Evolutionary conservation across 2,329 filamentous ascomycete species (phyloP).

Genomic region (Claviceps humidiphila): DNA sequence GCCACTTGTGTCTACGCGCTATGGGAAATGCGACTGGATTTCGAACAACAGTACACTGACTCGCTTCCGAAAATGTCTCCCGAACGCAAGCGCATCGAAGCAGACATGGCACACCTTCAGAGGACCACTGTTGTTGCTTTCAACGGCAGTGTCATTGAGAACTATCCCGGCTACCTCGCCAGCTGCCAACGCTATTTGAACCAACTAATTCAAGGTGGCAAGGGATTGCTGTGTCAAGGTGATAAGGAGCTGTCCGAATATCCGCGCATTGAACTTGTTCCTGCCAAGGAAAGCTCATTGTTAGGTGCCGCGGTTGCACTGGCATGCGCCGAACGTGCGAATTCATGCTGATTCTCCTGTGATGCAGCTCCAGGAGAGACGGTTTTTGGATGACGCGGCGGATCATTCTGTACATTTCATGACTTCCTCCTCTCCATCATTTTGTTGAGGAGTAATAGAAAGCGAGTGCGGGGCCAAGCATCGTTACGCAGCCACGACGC

Average conservation of each 20-base stretch:
- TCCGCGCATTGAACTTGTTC: slow-evolving; percentile 45
- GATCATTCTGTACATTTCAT: not conserved
- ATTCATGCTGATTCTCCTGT: not conserved
- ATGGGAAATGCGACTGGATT: slow-evolving; percentile 41
- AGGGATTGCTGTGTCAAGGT: slow-evolving; percentile 21
- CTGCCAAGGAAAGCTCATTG: slow-evolving; percentile 61
- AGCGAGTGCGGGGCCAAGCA: no score
- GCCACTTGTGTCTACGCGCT: slow-evolving; percentile 46
- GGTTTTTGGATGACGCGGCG: not conserved
- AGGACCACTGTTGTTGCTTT: slow-evolving; percentile 61
- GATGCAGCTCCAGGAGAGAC: not conserved
- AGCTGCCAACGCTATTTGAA: slow-evolving; percentile 52
- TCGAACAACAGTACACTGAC: slow-evolving; percentile 24
- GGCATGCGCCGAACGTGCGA: slow-evolving; percentile 24
- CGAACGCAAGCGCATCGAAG: slow-evolving; percentile 33
- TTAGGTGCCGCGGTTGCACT: slow-evolving; percentile 63
- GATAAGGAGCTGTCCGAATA: slow-evolving; percentile 20
- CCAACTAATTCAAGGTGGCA: slow-evolving; percentile 31
- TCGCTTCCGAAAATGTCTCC: slow-evolving; percentile 18
- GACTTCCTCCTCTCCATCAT: no score
- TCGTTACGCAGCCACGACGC: no score
- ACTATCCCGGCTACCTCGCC: slow-evolving; percentile 55
- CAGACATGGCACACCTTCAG: slow-evolving; percentile 30
- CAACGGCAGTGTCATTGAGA: slow-evolving; percentile 68
- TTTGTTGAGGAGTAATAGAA: no score